A percentile compares a stretch with the other conserved stretches of the same genome.
Conservation (phyloP, 1,139 yeast genomes). For the Debaryomycetaceae sp. region DNA sequence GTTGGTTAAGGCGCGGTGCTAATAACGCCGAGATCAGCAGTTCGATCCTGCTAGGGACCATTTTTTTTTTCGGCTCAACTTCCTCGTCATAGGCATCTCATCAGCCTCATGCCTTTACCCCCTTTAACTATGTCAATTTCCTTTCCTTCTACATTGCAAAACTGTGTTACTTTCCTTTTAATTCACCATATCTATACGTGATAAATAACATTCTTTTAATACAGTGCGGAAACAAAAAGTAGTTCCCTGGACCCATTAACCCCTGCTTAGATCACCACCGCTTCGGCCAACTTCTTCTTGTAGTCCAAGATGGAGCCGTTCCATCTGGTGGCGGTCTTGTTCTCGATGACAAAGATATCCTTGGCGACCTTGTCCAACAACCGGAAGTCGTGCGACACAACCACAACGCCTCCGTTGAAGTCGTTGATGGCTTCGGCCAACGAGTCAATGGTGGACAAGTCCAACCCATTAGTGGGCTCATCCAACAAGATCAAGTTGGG, state of each 20-base stretch:
- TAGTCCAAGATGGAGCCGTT: slow-evolving; percentile 85
- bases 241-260: background rate
- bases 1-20: slow-evolving; percentile 92
- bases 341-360: slow-evolving; percentile 92
- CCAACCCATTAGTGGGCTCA: slow-evolving; percentile 99
- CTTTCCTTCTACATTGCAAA: background rate
- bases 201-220: slow-evolving; percentile 5
- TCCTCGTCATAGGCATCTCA: too few relatives aligned
- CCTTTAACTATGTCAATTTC: background rate
- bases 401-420: slow-evolving; percentile 97
- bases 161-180: background rate
- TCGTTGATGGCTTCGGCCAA: slow-evolving; percentile 92
- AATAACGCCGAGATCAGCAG: slow-evolving; percentile 82
- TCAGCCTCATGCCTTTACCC: background rate
- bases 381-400: slow-evolving; percentile 99
- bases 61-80: slow-evolving; percentile 19
- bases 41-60: slow-evolving; percentile 87
- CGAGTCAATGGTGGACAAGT: slow-evolving; percentile 96
- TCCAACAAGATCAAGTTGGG: slow-evolving; percentile 94
- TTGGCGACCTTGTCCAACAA: slow-evolving; percentile 95
- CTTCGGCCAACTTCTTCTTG: slow-evolving; percentile 88
- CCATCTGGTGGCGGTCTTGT: slow-evolving; percentile 96
- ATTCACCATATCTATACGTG: slow-evolving; percentile 4
- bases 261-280: slow-evolving; percentile 63
- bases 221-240: slow-evolving; percentile 4